Evolutionary conservation across 805 yeast genomes (phyloP).

Genomic region (Saccharomycopsis lassenensis): DNA sequence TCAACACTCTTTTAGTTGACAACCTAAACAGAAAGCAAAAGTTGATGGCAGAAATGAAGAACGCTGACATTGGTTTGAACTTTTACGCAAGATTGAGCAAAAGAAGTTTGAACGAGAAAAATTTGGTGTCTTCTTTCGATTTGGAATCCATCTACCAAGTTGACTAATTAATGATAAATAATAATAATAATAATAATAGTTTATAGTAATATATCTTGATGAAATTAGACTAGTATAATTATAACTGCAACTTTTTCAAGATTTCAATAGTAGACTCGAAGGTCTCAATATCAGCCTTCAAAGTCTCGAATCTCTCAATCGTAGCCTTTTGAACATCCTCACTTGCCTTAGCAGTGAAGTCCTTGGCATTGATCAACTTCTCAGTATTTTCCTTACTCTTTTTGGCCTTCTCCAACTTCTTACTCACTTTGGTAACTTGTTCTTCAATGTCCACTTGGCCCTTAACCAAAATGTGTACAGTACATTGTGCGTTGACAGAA

Average conservation of each 20-base stretch:
- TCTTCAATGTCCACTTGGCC: conserved; percentile 90
- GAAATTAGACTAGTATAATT: conserved; percentile 4
- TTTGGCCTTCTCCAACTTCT: conserved; percentile 62
- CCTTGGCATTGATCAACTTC: conserved; percentile 42
- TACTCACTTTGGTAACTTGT: conserved; percentile 73
- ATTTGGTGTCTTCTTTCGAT: no score
- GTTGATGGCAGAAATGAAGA: conserved; percentile 38
- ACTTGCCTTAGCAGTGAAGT: conserved; percentile 80
- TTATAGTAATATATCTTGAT: not conserved
- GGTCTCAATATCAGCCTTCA: conserved; percentile 82
- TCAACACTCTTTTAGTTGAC: conserved; percentile 56
- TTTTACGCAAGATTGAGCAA: conserved; percentile 43
- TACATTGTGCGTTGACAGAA: conserved; percentile 69
- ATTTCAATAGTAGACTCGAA: conserved; percentile 76
- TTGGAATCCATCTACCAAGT: not conserved
- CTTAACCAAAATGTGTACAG: conserved; percentile 84
- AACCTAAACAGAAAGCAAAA: conserved; percentile 47
- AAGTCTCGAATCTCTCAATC: conserved; percentile 51
- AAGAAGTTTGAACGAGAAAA: conserved; percentile 34
- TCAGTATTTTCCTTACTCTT: conserved; percentile 53
- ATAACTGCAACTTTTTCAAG: conserved; percentile 67
- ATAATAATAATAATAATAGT: not conserved
- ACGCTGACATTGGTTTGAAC: conserved; percentile 43
- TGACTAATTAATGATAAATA: not conserved
- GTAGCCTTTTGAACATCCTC: conserved; percentile 74